Evolutionary conservation across 306 rosid genomes (phyloP).

Genomic region (Sicyos baderoa): DNA sequence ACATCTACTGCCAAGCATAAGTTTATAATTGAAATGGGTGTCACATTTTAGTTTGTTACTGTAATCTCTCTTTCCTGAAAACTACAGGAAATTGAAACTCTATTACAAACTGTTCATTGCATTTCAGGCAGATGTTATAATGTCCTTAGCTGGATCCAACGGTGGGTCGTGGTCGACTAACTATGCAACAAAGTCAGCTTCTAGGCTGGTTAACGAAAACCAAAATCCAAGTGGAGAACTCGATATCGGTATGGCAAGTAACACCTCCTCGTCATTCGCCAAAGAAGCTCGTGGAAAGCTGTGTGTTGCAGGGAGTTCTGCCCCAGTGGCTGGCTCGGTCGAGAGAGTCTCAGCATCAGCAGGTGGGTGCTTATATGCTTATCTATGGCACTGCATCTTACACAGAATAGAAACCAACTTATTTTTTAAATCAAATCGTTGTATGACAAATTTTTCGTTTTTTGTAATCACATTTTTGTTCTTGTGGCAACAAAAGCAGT

Average conservation of each 20-base stretch:
- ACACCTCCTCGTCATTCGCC: conserved; percentile 24
- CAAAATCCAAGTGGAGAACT: conserved; percentile 50
- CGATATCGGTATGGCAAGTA: conserved; percentile 48
- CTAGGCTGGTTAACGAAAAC: conserved; percentile 38
- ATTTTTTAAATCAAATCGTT: conserved; percentile 8
- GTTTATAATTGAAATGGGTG: conserved; percentile 1
- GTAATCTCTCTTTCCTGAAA: neutral
- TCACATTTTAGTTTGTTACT: neutral
- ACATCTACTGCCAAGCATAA: too few species aligned
- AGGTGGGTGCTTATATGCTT: conserved; percentile 32
- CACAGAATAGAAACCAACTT: neutral
- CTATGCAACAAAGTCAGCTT: conserved; percentile 54
- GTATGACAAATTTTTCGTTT: conserved; percentile 8
- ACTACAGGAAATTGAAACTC: neutral
- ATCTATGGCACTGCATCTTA: neutral
- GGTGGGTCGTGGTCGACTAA: conserved; percentile 98
- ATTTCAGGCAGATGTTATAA: conserved; percentile 86
- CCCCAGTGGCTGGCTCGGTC: conserved; percentile 35
- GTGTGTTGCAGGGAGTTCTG: conserved; percentile 40
- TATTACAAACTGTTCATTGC: conserved; percentile 9
- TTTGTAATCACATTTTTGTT: neutral
- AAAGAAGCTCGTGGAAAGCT: conserved; percentile 54
- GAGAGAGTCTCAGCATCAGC: conserved; percentile 43
- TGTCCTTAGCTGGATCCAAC: conserved; percentile 94
- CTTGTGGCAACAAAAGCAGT: conserved; percentile 35